These are phyloP conservation scores for Globisporangium acanthophoron DNA, from an alignment of 352 stramenopile species.

Conservation along the genomic window DNA sequence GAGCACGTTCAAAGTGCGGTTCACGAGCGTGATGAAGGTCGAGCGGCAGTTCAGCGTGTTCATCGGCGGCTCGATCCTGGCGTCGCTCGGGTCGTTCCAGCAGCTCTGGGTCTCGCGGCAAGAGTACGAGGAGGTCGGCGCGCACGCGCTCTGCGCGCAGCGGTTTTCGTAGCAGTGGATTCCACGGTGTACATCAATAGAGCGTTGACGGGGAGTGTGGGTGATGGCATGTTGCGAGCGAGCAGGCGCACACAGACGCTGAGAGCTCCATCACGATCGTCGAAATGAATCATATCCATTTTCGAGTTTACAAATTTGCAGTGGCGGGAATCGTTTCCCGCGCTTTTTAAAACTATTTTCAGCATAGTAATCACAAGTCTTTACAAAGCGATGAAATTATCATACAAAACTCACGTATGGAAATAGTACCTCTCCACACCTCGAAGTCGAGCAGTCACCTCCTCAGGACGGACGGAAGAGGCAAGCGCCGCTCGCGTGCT, in stretches of 20 bases:
- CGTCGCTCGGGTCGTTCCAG: conserved; percentile 85
- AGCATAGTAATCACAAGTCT: background rate
- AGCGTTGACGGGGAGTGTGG: background rate
- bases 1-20: conserved; percentile 84
- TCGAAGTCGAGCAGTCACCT: too few relatives aligned
- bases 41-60: conserved; percentile 86
- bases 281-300: too few relatives aligned
- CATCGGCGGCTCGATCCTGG: conserved; percentile 84
- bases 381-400: background rate
- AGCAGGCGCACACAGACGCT: background rate
- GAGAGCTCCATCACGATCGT: too few relatives aligned
- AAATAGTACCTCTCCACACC: background rate
- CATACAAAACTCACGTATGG: background rate
- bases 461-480: background rate
- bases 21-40: conserved; percentile 76
- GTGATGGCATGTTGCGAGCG: background rate
- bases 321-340: conserved; percentile 4
- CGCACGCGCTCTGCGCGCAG: conserved; percentile 53
- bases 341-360: conserved; percentile 5
- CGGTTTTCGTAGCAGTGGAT: conserved; percentile 40
- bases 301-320: too few relatives aligned
- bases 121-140: conserved; percentile 81
- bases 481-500: background rate
- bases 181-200: background rate
- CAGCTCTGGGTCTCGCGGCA: conserved; percentile 84